These are phyloP conservation scores for Thuidium tamariscinum DNA, from an alignment of 225 moss, liverwort and hornwort species.

Conservation along the genomic window DNA sequence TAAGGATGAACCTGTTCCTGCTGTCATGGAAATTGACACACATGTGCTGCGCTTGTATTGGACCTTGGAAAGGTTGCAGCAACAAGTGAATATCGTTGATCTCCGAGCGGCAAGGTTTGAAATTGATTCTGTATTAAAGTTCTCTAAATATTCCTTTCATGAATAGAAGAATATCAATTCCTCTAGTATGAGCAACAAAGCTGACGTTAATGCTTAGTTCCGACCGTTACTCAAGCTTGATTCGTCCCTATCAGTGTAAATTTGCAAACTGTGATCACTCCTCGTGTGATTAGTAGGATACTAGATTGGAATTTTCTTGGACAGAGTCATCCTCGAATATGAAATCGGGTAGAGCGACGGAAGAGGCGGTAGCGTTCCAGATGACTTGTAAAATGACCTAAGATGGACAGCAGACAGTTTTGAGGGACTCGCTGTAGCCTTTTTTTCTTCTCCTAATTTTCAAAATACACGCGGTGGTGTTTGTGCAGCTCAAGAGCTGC, in stretches of 20 bases:
- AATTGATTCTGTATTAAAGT: neutral
- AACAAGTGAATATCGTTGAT: constrained; percentile 56
- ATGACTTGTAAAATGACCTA: neutral
- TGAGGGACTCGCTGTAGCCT: neutral
- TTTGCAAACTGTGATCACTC: neutral
- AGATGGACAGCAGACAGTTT: neutral
- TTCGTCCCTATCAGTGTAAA: neutral
- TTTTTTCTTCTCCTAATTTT: neutral
- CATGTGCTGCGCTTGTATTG: constrained; percentile 74
- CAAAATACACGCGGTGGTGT: neutral
- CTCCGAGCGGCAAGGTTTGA: constrained; percentile 46
- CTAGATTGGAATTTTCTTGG: neutral
- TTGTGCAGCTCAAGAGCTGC: constrained; percentile 50
- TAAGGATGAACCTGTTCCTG: constrained; percentile 39
- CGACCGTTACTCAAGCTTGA: neutral
- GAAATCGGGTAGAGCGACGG: neutral
- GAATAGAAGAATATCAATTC: neutral
- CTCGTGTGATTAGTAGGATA: neutral
- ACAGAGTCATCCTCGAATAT: neutral
- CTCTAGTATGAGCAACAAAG: neutral
- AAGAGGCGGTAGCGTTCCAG: neutral
- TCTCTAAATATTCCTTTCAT: neutral
- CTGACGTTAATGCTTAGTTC: neutral
- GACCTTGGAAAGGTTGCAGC: constrained; percentile 83
- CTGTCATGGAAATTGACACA: constrained; percentile 50